These are phyloP conservation scores for Euphorbia peplus DNA, from an alignment of 345 rosid species.

Conservation along the genomic window DNA sequence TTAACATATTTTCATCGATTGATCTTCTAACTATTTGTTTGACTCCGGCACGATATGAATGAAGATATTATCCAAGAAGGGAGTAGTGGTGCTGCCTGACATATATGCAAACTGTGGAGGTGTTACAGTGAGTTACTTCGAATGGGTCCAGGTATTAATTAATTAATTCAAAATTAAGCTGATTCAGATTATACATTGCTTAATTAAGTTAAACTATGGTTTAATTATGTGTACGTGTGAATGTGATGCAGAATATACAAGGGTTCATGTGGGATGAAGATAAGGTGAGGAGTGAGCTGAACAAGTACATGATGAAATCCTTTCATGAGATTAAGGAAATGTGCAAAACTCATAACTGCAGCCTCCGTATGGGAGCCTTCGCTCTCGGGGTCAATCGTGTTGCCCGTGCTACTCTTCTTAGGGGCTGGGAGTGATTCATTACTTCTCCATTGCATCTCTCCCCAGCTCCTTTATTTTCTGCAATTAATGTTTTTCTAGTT, in stretches of 20 bases:
- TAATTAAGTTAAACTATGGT: neutral
- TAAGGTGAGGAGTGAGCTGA: conserved; percentile 22
- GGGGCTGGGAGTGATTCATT: conserved; percentile 21
- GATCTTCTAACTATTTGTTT: too few species aligned
- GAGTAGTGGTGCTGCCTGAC: conserved; percentile 24
- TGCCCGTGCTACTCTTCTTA: conserved; percentile 22
- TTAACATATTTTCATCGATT: too few species aligned
- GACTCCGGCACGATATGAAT: too few species aligned
- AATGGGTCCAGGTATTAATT: conserved; percentile 25
- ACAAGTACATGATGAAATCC: conserved; percentile 23
- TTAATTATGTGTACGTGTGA: neutral
- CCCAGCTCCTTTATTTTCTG: neutral
- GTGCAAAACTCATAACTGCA: conserved; percentile 22
- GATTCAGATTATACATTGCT: too few species aligned
- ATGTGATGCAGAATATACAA: conserved; percentile 22
- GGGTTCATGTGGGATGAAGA: conserved; percentile 34
- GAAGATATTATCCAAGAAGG: conserved; percentile 25
- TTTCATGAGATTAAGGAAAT: conserved; percentile 22
- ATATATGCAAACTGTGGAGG: conserved; percentile 29
- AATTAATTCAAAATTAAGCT: neutral
- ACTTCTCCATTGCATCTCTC: neutral
- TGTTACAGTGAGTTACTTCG: conserved; percentile 27
- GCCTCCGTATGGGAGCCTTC: conserved; percentile 30
- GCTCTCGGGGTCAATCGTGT: conserved; percentile 24
- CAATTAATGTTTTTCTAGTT: too few species aligned